These are phyloP conservation scores for Houttuynia cordata DNA, from an alignment of 164 flowering plant species.

Conservation along the genomic window DNA sequence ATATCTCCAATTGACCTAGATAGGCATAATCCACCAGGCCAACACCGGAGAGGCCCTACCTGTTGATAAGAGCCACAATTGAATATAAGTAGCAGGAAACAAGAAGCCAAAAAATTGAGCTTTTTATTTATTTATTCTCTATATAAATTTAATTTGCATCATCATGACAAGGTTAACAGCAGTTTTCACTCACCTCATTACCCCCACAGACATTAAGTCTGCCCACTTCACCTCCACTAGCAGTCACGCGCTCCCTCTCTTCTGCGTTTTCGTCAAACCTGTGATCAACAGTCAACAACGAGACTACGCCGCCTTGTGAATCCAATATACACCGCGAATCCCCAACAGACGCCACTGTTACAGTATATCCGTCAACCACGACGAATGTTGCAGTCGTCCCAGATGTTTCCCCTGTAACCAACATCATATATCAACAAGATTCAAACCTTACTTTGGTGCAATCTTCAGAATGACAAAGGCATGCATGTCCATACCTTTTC, in stretches of 20 bases:
- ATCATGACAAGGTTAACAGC: neutral
- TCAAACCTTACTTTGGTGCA: neutral
- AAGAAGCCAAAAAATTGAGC: neutral
- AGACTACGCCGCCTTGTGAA: constrained; percentile 69
- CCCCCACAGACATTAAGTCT: constrained; percentile 75
- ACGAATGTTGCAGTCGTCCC: constrained; percentile 90
- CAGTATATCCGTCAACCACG: constrained; percentile 78
- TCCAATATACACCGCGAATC: constrained; percentile 87
- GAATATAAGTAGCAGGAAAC: constrained; percentile 2
- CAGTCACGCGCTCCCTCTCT: constrained; percentile 87
- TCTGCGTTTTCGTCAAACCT: constrained; percentile 80
- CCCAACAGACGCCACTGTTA: constrained; percentile 88
- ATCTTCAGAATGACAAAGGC: no score
- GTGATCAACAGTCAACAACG: constrained; percentile 81
- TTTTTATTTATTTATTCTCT: neutral
- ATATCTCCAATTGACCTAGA: constrained; percentile 90
- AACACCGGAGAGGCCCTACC: constrained; percentile 92
- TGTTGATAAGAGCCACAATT: constrained; percentile 8
- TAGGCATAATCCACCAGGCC: constrained; percentile 95
- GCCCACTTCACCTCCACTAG: constrained; percentile 93
- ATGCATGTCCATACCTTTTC: constrained; percentile 66
- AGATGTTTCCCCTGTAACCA: constrained; percentile 62
- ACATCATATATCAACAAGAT: neutral
- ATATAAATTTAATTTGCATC: no score
- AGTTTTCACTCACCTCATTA: constrained; percentile 34